Evolutionary conservation across 345 rosid species (phyloP), one percentile per base, ranked within the genome.

Genomic region (Populus alba): DNA sequence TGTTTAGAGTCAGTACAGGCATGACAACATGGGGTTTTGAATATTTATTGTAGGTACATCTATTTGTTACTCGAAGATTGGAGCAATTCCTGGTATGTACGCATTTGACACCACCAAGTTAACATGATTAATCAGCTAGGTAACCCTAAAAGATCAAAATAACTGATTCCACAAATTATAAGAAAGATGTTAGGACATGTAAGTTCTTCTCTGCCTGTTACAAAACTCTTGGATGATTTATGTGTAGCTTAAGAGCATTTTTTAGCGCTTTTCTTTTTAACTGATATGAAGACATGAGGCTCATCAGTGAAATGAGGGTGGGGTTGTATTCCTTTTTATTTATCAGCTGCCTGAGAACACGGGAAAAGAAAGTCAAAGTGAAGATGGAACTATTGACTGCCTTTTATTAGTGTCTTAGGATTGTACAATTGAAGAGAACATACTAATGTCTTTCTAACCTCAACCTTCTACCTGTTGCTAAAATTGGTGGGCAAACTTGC

Each of bases 1-100:
- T 55, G 22, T 67, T 66, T 20, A 12, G 25, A 2, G 57, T 43
- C 73, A 45, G 68, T 74, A 53, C 76, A 59, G 31, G 45, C 61
- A 61, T 68, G 67, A 23, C 13, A 59, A 79, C 47, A 8, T 68
- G 75, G 68, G 62, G 75, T 59, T 33, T 3, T 61, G 27, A 9
- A 37, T 18, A 51, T 62, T 73, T 75, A 47, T 61, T 73, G 37
- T 76, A 95, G 99, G 97, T 84, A 39, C 83, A 87, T 81, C 91
- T 85, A 62, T 95, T 93, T 88, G 96, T 95, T 71, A 89, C 88
- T 77, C 87, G 99, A 81, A 91, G 99, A 89, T 82, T 93, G 77
- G 98, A 95, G 85, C 99, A 95, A 81, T 90, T 88, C 83, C 87
- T 95, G 98, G 99, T 95, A 83, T 4, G 88, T 80, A 75, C 37